These are phyloP conservation scores for Somion occarium DNA, from an alignment of 1,284 basidiomycete genomes.

Conservation along the genomic window DNA sequence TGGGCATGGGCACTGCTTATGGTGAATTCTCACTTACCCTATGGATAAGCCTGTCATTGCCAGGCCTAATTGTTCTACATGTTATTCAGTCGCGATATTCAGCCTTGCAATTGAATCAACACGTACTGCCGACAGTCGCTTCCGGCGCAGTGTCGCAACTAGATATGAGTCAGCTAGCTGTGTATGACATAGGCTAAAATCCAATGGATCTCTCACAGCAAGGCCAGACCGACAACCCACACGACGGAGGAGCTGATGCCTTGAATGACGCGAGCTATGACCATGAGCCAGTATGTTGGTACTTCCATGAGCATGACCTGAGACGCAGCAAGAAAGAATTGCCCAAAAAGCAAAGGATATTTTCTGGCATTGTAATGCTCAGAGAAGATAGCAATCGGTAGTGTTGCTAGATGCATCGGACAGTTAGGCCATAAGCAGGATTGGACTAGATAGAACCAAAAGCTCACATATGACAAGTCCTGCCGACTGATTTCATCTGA, in stretches of 20 bases:
- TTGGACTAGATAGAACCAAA: no score
- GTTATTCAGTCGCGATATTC: background rate
- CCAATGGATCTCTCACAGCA: constrained; percentile 44
- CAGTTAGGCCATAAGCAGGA: background rate
- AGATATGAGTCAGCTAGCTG: background rate
- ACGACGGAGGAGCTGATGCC: constrained; percentile 71
- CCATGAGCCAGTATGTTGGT: constrained; percentile 66
- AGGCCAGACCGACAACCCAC: constrained; percentile 70
- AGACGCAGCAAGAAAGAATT: constrained; percentile 51
- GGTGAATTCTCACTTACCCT: constrained; percentile 38
- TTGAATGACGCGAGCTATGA: constrained; percentile 65
- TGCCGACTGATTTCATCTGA: constrained; percentile 22
- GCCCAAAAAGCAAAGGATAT: constrained; percentile 55
- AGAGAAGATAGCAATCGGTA: constrained; percentile 65
- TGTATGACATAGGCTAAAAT: background rate
- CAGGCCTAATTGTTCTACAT: constrained; percentile 65
- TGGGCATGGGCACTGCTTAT: background rate
- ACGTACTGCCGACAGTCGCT: constrained; percentile 53
- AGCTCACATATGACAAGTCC: constrained; percentile 29
- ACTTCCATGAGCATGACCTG: constrained; percentile 77
- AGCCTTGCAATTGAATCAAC: background rate
- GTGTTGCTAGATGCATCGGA: constrained; percentile 45
- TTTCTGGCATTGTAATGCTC: constrained; percentile 55
- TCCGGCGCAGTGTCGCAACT: constrained; percentile 70
- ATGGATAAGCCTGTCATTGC: constrained; percentile 67